These are phyloP conservation scores for Wallacemonas rigidus DNA, from an alignment of 208 protist species.

Conservation along the genomic window DNA sequence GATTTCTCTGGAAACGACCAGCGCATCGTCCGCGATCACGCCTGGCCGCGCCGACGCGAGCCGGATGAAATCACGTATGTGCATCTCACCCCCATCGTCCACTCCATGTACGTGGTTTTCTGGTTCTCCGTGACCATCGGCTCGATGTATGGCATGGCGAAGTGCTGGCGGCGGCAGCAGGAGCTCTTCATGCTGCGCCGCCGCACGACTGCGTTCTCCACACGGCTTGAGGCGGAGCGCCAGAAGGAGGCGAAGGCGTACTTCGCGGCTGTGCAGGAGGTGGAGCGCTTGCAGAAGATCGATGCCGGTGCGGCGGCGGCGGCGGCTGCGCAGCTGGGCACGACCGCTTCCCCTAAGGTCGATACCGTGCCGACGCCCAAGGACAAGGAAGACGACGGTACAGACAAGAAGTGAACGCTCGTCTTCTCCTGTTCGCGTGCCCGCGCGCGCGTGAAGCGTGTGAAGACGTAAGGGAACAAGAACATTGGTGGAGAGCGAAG, in stretches of 20 bases:
- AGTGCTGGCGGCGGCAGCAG: slow-evolving; percentile 76
- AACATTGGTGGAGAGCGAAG: no score
- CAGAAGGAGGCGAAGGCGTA: slow-evolving; percentile 76
- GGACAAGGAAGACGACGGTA: slow-evolving; percentile 1
- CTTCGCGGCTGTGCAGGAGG: slow-evolving; percentile 60
- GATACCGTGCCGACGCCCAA: background rate
- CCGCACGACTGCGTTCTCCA: slow-evolving; percentile 43
- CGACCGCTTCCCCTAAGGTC: background rate
- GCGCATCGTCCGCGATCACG: slow-evolving; percentile 74
- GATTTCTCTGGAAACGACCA: slow-evolving; percentile 89
- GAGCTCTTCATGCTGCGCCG: slow-evolving; percentile 71
- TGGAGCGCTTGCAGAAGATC: slow-evolving; percentile 58
- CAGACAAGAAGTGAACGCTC: background rate
- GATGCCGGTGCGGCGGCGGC: slow-evolving; percentile 22
- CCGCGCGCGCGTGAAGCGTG: no score
- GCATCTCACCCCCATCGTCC: slow-evolving; percentile 80
- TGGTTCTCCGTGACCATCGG: slow-evolving; percentile 81
- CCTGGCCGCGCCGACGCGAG: slow-evolving; percentile 76
- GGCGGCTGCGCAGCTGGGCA: slow-evolving; percentile 14
- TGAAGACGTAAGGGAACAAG: no score
- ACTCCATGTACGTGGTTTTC: slow-evolving; percentile 88
- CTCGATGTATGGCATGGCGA: slow-evolving; percentile 77
- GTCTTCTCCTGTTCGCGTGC: no score
- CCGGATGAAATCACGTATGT: slow-evolving; percentile 85
- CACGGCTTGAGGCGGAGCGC: slow-evolving; percentile 54